phyloP scores from a whole-genome alignment of 116 monocot genomes.

The Papilionanthe hybrid region DNA sequence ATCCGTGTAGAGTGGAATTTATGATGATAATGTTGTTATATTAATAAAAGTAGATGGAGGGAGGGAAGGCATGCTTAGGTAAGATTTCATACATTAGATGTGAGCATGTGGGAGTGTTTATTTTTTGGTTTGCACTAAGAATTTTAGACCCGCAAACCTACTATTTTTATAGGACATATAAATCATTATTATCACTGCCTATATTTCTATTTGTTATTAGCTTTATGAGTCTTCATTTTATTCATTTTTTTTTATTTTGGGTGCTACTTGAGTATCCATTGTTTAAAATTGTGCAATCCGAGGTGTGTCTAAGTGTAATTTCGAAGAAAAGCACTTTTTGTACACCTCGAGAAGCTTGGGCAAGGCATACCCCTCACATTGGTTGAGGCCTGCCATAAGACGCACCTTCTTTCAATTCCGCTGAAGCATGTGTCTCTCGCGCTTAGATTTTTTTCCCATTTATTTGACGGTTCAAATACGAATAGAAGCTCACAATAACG shows the following conservation, averaged over 20 bases:
- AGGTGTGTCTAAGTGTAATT: no score
- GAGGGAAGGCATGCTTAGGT: neutral
- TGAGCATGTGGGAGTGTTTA: neutral
- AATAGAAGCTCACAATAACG: no score
- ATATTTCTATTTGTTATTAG: neutral
- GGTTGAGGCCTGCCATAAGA: no score
- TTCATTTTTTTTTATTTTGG: neutral
- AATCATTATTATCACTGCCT: neutral
- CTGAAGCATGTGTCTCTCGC: no score
- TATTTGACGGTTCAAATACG: no score
- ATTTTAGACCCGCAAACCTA: neutral
- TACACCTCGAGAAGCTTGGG: no score
- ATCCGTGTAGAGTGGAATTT: neutral
- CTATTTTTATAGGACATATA: neutral
- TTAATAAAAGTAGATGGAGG: neutral
- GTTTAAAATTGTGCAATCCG: no score
- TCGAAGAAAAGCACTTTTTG: no score
- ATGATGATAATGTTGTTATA: neutral
- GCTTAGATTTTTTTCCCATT: no score
- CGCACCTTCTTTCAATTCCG: no score
- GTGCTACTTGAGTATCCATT: neutral
- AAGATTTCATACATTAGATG: neutral
- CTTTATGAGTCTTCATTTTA: neutral
- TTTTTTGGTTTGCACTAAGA: neutral
- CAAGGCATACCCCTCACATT: no score